Base-by-base conservation (phyloP, 2,329 filamentous ascomycete genomes). In the Aspergillaceae sp. region DNA sequence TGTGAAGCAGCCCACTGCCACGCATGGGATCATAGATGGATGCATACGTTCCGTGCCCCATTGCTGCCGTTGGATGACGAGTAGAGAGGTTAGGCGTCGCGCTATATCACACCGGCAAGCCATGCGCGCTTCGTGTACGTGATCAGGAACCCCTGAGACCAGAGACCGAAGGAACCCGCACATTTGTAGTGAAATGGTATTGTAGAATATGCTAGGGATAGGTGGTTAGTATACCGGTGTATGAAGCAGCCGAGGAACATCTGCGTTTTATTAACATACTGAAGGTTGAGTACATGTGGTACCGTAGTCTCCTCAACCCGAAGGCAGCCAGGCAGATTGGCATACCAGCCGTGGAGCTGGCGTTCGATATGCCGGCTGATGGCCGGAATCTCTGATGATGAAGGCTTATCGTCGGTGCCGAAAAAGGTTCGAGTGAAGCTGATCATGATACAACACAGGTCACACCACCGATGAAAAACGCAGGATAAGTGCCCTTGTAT, bases 41-140 rank as follows among this genome's bases (percentile, higher is more conserved):
- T 47, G 53, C 58, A 52, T 56, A 40, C 52, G 54, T 40, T 63
- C 59, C 9, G 56, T 51, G 11, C 62, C 59, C 60, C 61, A 64
- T 19, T 55, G 51, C n/a, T 50, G 37, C 19, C 56, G 60, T 35
- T 60, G 57, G 9, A 50, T 48, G n/a, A 51, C 51, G 26, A 59
- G 48, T 7, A 64, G 51, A 8, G 52, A 30, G 19, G 55, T 50
- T 3, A 63, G 55, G 4, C 45, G 49, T 29, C 53, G 54, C 4
- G 60, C 56, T 8, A 52, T 56, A 4, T 11, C 19, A 28, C 19
- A 38, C 5, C 7, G n/a, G 8, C 36, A 11, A 8, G 2, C 9
- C 26, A 26, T 26, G 11, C 27, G 11, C 11, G 19, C 36, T 26
- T 26, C n/a, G 19, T 8, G 5, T 38, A 9, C 8, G 4, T 4